A percentile compares a stretch with the other conserved stretches of the same genome.
Conservation (phyloP, 345 rosid species). For the Lumnitzera racemosa region DNA sequence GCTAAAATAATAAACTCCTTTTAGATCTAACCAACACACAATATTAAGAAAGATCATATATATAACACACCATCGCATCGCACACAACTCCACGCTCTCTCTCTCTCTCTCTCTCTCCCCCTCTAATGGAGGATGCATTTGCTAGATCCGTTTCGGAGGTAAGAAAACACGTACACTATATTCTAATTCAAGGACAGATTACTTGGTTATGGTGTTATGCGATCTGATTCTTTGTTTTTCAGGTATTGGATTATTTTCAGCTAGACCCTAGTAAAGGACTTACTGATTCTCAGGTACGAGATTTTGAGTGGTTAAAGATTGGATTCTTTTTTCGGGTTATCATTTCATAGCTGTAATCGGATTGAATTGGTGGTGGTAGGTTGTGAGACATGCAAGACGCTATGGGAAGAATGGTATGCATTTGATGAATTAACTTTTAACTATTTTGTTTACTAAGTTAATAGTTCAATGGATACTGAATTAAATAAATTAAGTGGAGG, state of each 20-base stretch:
- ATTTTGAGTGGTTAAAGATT: neutral
- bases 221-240: neutral
- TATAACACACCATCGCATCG: too few species aligned
- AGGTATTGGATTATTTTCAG: constrained; percentile 89
- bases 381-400: constrained; percentile 49
- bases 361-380: constrained; percentile 34
- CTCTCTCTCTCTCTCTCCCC: constrained; percentile 3
- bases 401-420: constrained; percentile 71
- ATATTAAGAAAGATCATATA: too few species aligned
- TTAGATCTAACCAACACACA: too few species aligned
- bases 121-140: constrained; percentile 80
- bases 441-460: neutral
- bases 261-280: constrained; percentile 78
- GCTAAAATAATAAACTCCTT: too few species aligned
- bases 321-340: neutral
- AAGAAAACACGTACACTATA: neutral
- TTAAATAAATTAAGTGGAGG: too few species aligned
- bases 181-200: neutral
- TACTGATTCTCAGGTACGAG: constrained; percentile 74
- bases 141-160: constrained; percentile 97
- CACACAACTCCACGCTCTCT: too few species aligned
- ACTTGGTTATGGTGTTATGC: neutral
- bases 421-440: neutral
- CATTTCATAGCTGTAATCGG: neutral
- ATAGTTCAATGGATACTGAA: too few species aligned